phyloP scores from a whole-genome alignment of 1,284 basidiomycete species.

The Ceratobasidium sp. region DNA sequence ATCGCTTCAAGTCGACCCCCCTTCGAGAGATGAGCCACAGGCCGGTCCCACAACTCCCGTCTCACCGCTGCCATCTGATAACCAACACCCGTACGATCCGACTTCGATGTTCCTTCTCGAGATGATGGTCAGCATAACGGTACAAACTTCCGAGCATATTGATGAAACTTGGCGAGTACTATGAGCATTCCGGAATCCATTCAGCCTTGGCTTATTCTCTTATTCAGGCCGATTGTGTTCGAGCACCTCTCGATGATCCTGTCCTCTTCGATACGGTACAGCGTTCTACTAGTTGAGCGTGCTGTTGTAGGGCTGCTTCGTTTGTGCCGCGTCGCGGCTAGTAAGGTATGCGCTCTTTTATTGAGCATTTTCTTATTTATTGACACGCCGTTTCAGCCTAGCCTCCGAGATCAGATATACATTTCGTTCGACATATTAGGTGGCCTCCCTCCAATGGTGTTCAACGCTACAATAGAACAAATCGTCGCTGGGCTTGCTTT shows the following conservation, averaged over 20 bases:
- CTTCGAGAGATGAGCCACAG: constrained; percentile 22
- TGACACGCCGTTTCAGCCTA: constrained; percentile 63
- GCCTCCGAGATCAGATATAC: constrained; percentile 91
- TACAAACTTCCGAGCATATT: constrained; percentile 80
- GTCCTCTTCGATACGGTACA: constrained; percentile 82
- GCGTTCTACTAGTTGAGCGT: constrained; percentile 93
- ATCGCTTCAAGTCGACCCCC: constrained; percentile 17
- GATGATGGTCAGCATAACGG: constrained; percentile 90
- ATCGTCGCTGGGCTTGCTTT: constrained; percentile 86
- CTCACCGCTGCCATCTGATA: constrained; percentile 58
- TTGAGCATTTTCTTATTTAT: constrained; percentile 33
- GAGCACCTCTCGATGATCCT: constrained; percentile 90
- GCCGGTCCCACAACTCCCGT: constrained; percentile 65
- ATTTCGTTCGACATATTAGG: constrained; percentile 92
- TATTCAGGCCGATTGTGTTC: constrained; percentile 86
- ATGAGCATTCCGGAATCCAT: neutral
- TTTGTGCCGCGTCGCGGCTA: constrained; percentile 82
- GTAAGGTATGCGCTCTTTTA: constrained; percentile 67
- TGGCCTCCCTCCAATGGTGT: constrained; percentile 79
- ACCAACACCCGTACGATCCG: constrained; percentile 88
- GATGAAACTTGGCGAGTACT: constrained; percentile 86
- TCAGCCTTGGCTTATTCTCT: neutral
- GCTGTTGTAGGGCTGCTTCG: constrained; percentile 92
- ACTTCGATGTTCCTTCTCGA: constrained; percentile 95
- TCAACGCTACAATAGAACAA: constrained; percentile 92